Evolutionary conservation across 1,284 basidiomycete genomes (phyloP), one percentile per base, ranked within the genome.

Genomic region (Tilletia indica): DNA sequence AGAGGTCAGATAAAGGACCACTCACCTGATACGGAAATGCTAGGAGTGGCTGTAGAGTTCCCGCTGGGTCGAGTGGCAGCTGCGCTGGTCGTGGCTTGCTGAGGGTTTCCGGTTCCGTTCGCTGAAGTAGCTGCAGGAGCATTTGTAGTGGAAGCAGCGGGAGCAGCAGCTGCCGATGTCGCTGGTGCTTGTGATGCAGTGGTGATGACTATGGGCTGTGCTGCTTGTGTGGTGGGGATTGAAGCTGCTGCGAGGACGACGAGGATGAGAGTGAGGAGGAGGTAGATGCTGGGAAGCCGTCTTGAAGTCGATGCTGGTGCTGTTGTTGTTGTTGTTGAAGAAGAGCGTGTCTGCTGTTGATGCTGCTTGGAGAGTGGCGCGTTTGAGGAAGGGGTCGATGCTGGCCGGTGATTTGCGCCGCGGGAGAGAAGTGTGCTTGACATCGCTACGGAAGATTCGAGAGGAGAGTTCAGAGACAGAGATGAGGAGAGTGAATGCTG

Each of bases 401-500:
- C 51, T 11, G 61, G 61, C 19, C 61, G 31, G 38, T 64, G 61
- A 38, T 64, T 64, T 25, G 61, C 61, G 19, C n/a, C 12, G 5
- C 36, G 31, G 11, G 61, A 64, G 61, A 64, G 61, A 9, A 64
- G 36, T 8, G 61, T 64, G 36, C 36, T 39, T 6, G 61, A 64
- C 61, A 64, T 64, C 16, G 14, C n/a, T 6, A 12, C 4, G 12
- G 21, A 42, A 6, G 19, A 16, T 3, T 14, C 8, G 36, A 36
- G 61, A 42, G 61, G 12, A 34, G 34, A 21, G 61, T 54, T 54
- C 51, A 25, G n/a, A 64, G 61, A 38, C 25, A 31, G 25, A 2
- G 2, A 31, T 1, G 25, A 31, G 25, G 25, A 31, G 25, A 31
- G 25, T 31, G 25, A 31, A 31, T 31, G 25, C 25, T 31, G 25